A percentile compares a stretch with the other conserved stretches of the same genome.
Evolutionary conservation across 2,329 filamentous ascomycete genomes (phyloP).

Genomic region (Fusarium burgessii): DNA sequence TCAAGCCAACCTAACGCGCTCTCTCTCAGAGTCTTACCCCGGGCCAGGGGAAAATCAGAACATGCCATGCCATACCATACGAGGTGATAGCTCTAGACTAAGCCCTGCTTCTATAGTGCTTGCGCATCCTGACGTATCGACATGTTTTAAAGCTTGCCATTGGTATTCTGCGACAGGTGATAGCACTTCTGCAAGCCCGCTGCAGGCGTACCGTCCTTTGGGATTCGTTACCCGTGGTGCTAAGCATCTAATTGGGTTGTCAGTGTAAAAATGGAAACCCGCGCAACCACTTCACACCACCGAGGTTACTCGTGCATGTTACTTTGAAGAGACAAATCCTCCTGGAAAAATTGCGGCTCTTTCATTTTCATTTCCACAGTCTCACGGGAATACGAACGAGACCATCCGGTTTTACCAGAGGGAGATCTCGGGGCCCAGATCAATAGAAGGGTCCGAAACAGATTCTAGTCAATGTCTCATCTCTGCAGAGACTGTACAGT

Average conservation of each 20-base stretch:
- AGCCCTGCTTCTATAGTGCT: slow-evolving; percentile 39
- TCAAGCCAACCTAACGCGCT: slow-evolving; percentile 25
- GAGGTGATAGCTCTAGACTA: slow-evolving; percentile 17
- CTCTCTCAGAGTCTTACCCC: slow-evolving; percentile 12
- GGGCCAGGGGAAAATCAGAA: slow-evolving; percentile 16
- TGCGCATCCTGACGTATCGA: slow-evolving; percentile 39
- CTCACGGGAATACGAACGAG: slow-evolving; percentile 6
- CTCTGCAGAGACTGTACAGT: slow-evolving; percentile 23
- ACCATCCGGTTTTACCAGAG: slow-evolving; percentile 4
- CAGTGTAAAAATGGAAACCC: slow-evolving; percentile 23
- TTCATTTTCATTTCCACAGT: slow-evolving; percentile 11
- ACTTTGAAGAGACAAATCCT: slow-evolving; percentile 6
- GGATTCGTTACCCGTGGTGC: slow-evolving; percentile 25
- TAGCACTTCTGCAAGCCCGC: slow-evolving; percentile 37
- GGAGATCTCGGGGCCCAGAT: slow-evolving; percentile 5
- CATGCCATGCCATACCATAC: slow-evolving; percentile 4
- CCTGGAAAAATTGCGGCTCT: slow-evolving; percentile 30
- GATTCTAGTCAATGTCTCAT: slow-evolving; percentile 18
- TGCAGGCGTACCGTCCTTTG: slow-evolving; percentile 30
- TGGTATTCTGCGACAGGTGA: slow-evolving; percentile 30
- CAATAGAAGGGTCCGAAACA: slow-evolving; percentile 34
- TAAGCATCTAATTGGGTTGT: slow-evolving; percentile 26
- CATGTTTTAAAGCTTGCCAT: slow-evolving; percentile 13
- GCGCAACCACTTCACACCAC: background rate
- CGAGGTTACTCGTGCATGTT: slow-evolving; percentile 9